Conservation (phyloP, 2,329 filamentous ascomycete genomes). For the Aspergillus sp. region DNA sequence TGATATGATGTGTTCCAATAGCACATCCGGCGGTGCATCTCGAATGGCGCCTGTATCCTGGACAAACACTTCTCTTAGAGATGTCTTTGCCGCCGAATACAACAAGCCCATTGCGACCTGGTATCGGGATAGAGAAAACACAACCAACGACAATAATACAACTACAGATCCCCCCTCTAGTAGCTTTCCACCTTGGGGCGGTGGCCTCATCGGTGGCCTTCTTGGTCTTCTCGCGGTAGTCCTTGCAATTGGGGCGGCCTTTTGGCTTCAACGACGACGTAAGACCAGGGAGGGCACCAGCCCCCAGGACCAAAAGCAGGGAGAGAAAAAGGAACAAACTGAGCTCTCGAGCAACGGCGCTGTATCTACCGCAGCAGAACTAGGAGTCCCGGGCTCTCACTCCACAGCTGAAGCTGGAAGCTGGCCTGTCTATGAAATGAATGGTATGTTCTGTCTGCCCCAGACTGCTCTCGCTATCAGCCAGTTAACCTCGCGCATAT, state of each 20-base stretch:
- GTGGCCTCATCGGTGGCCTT: constrained; percentile 49
- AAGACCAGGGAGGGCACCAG: background rate
- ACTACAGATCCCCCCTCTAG: background rate
- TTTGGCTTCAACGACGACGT: constrained; percentile 22
- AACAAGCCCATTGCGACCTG: constrained; percentile 9
- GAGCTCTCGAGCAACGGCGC: background rate
- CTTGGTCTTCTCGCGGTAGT: constrained; percentile 20
- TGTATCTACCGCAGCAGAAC: no score
- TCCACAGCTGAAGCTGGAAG: constrained; percentile 5
- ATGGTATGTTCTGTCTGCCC: background rate
- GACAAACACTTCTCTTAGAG: constrained; percentile 8
- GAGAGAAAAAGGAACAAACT: background rate
- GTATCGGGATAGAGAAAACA: constrained; percentile 28
- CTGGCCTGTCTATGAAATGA: constrained; percentile 13
- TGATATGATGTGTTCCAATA: background rate
- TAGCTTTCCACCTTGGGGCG: constrained; percentile 56
- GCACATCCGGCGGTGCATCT: constrained; percentile 5
- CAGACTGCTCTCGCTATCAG: background rate
- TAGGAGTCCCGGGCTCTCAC: background rate
- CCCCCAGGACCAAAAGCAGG: background rate
- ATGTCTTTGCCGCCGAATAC: constrained; percentile 9
- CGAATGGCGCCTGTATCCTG: constrained; percentile 4
- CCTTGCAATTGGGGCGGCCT: background rate
- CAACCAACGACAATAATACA: constrained; percentile 11
- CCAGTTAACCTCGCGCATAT: background rate